A percentile compares a stretch with the other conserved stretches of the same genome.
Evolutionary conservation across 805 yeast genomes (phyloP).

Genomic region (Suhomyces canberraensis): DNA sequence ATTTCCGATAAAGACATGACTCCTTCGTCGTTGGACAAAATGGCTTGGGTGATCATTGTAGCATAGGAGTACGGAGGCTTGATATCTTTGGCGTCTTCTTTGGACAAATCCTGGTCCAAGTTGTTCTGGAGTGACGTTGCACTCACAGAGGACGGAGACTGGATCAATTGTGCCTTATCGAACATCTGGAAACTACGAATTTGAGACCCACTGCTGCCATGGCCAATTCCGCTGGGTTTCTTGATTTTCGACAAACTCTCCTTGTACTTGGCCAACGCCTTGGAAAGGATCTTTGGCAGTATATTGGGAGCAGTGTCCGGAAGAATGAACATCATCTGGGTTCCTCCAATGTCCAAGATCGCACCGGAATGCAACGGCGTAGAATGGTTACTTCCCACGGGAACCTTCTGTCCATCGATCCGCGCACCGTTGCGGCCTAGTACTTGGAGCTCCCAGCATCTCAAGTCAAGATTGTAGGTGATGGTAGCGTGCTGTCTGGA

Average conservation of each 20-base stretch:
- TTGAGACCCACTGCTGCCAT: conserved; percentile 13
- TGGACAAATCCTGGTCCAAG: conserved; percentile 65
- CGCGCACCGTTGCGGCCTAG: conserved; percentile 92
- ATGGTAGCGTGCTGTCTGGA: conserved; percentile 87
- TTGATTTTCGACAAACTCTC: conserved; percentile 19
- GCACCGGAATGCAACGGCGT: conserved; percentile 80
- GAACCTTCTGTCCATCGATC: conserved; percentile 66
- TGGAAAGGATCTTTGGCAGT: conserved; percentile 44
- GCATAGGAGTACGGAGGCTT: conserved; percentile 98
- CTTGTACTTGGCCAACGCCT: conserved; percentile 34
- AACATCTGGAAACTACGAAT: conserved; percentile 53
- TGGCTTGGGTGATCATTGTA: conserved; percentile 97
- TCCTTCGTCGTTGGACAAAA: conserved; percentile 82
- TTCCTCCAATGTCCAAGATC: conserved; percentile 90
- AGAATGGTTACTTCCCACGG: conserved; percentile 46
- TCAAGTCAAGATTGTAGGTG: conserved; percentile 65
- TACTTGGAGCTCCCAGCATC: conserved; percentile 84
- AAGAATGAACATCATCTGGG: conserved; percentile 97
- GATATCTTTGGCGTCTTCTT: conserved; percentile 86
- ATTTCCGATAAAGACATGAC: conserved; percentile 88
- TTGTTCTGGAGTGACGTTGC: conserved; percentile 44
- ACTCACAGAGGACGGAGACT: conserved; percentile 36
- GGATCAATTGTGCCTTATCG: conserved; percentile 38
- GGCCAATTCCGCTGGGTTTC: conserved; percentile 8
- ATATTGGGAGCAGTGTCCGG: conserved; percentile 84